Evolutionary conservation across 768 basidiomycete genomes (phyloP).

Genomic region (Boletus eberwhitei): DNA sequence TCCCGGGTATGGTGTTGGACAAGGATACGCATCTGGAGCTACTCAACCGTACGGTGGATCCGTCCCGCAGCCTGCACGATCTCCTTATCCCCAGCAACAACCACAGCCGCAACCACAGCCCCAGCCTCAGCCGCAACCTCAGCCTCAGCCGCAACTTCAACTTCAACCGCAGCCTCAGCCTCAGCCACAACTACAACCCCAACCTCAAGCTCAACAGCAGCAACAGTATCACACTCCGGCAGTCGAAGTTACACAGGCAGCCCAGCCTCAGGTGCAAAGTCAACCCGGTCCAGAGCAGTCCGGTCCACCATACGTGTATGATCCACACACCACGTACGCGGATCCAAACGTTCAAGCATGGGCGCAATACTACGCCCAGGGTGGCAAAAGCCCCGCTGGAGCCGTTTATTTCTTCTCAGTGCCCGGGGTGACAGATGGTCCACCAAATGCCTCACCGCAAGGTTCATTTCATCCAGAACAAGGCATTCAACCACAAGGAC

Average conservation of each 20-base stretch:
- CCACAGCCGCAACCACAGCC: slow-evolving; percentile 27
- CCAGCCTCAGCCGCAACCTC: slow-evolving; percentile 38
- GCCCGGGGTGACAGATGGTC: slow-evolving; percentile 62
- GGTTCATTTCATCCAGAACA: slow-evolving; percentile 7
- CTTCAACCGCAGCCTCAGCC: slow-evolving; percentile 28
- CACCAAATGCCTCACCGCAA: slow-evolving; percentile 11
- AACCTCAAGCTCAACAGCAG: slow-evolving; percentile 31
- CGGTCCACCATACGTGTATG: slow-evolving; percentile 53
- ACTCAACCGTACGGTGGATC: slow-evolving; percentile 22
- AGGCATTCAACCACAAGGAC: slow-evolving; percentile 9
- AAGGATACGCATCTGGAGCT: slow-evolving; percentile 18
- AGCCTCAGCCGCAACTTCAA: slow-evolving; percentile 34
- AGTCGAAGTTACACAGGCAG: slow-evolving; percentile 5
- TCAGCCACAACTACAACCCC: slow-evolving; percentile 30
- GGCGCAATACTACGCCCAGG: slow-evolving; percentile 82
- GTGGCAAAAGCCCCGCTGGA: slow-evolving; percentile 70
- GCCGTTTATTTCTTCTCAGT: slow-evolving; percentile 79
- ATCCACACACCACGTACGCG: slow-evolving; percentile 64
- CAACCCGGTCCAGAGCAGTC: slow-evolving; percentile 21
- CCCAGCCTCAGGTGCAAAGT: slow-evolving; percentile 12
- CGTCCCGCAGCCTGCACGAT: slow-evolving; percentile 27
- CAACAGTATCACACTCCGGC: slow-evolving; percentile 15
- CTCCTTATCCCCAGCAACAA: slow-evolving; percentile 33
- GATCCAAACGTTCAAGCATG: slow-evolving; percentile 84
- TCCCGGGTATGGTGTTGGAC: slow-evolving; percentile 20